Evolutionary conservation across 2,329 filamentous ascomycete species (phyloP), one percentile per base, ranked within the genome.

Genomic region (Westerdykella sp.): DNA sequence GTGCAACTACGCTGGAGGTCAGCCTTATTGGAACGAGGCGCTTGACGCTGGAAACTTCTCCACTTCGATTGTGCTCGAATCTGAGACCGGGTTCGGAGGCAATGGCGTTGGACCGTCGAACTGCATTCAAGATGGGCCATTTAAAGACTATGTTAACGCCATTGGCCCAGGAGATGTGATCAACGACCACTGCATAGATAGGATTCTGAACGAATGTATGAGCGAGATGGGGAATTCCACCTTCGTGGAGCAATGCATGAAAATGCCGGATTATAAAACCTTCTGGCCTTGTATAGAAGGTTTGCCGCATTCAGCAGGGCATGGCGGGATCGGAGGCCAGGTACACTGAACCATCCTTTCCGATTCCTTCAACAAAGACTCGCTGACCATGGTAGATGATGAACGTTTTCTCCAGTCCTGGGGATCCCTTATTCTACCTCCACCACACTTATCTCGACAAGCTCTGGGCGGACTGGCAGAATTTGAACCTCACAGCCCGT

Each of bases 1-100:
- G 37, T 69, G 66, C 43, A 54, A 54, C 39, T 68, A 60, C 48
- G 51, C 37, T 5, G 63, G 62, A n/a, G 45, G 48, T 9, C 65
- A 67, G 41, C 65, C 66, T 28, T 51, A 58, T 43, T 56, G 55
- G 53, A 28, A 55, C 4, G 55, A 58, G 21, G 14, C 41, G 9
- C 40, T 49, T 15, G 55, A 58, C 34, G 51, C 53, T 2, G 51
- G 45, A 2, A 53, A 55, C 4, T 54, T 55, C 40, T 34, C 31
- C 3, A 23, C 14, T 18, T 49, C 47, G 6, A n/a, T 39, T 11
- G 39, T 49, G 15, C 46, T 43, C 21, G 47, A 49, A 12, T 28
- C 44, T 1, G 30, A 41, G 4, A 49, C 44, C 2, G 47, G 47
- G 9, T 46, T 49, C 28, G 47, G 47, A 10, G 44, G 47, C 28